These are phyloP conservation scores for Ophiostoma australiae DNA, from an alignment of 2,329 filamentous ascomycete species.

Conservation along the genomic window DNA sequence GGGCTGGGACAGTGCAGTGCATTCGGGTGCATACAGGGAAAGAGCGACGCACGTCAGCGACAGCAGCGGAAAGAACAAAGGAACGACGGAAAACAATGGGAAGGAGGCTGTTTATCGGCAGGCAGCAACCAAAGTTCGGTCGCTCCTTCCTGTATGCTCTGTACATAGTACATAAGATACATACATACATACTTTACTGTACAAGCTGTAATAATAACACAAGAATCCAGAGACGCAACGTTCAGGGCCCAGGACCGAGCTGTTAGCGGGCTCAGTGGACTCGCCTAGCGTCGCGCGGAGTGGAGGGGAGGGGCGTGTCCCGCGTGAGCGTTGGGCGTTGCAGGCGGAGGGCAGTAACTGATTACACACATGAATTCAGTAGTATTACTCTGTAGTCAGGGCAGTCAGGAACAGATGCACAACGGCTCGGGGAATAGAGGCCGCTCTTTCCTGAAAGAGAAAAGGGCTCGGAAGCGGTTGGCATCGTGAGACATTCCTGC, in stretches of 20 bases:
- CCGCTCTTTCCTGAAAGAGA: not conserved
- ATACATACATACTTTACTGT: too few species aligned
- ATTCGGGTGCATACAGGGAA: not conserved
- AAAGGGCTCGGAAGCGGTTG: not conserved
- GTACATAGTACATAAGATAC: too few species aligned
- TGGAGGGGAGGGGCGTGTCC: constrained; percentile 20
- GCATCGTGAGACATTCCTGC: not conserved
- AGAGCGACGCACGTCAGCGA: not conserved
- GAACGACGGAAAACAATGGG: too few species aligned
- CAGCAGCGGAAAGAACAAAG: not conserved
- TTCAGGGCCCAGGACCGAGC: not conserved
- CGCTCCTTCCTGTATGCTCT: not conserved
- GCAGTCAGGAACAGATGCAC: not conserved
- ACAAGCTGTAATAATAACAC: not conserved
- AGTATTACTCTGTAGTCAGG: not conserved
- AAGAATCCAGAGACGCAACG: not conserved
- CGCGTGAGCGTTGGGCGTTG: constrained; percentile 7
- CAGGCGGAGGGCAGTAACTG: constrained; percentile 14
- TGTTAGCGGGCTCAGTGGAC: constrained; percentile 5
- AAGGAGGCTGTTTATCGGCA: not conserved
- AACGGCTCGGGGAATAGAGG: not conserved
- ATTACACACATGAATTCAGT: too few species aligned
- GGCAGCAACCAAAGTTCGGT: constrained; percentile 1
- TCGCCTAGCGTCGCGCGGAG: constrained; percentile 19
- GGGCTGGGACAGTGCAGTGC: not conserved